Evolutionary conservation across 768 basidiomycete species (phyloP).

Genomic region (Mycena capillaripes): DNA sequence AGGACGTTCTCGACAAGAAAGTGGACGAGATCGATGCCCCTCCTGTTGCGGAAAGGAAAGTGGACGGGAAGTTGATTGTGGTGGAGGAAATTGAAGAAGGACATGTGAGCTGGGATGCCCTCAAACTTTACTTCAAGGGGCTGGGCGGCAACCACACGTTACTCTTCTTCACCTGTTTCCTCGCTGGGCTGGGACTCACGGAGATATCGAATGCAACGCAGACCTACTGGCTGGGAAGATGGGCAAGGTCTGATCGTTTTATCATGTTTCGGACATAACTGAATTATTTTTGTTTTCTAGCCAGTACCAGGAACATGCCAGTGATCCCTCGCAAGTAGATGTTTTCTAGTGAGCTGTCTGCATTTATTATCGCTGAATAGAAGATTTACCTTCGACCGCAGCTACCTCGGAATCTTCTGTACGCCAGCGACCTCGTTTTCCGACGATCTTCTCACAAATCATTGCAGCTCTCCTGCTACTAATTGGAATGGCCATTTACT

Average conservation of each 20-base stretch:
- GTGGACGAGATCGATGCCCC: slow-evolving; percentile 35
- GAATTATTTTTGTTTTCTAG: not conserved
- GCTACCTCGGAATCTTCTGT: slow-evolving; percentile 35
- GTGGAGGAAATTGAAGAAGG: slow-evolving; percentile 75
- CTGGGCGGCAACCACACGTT: slow-evolving; percentile 39
- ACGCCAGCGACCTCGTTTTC: not conserved
- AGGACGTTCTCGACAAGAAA: slow-evolving; percentile 49
- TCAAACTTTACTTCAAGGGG: slow-evolving; percentile 42
- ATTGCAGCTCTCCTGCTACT: slow-evolving; percentile 43
- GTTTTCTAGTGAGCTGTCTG: slow-evolving; percentile 40
- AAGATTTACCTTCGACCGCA: not conserved
- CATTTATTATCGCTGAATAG: not conserved
- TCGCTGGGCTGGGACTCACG: slow-evolving; percentile 29
- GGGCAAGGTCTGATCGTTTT: slow-evolving; percentile 30
- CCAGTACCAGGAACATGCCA: slow-evolving; percentile 31
- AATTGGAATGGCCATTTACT: slow-evolving; percentile 45
- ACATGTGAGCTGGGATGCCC: slow-evolving; percentile 62
- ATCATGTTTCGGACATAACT: not conserved
- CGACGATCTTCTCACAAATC: not conserved
- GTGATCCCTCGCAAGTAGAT: slow-evolving; percentile 37
- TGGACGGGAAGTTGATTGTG: slow-evolving; percentile 69
- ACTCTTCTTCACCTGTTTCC: slow-evolving; percentile 39
- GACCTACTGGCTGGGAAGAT: slow-evolving; percentile 44
- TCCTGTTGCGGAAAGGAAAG: slow-evolving; percentile 40
- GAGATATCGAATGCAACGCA: slow-evolving; percentile 33